Evolutionary conservation across 352 stramenopile species (phyloP), one percentile per base, ranked within the genome.

Genomic region (Globisporangium barbulae): DNA sequence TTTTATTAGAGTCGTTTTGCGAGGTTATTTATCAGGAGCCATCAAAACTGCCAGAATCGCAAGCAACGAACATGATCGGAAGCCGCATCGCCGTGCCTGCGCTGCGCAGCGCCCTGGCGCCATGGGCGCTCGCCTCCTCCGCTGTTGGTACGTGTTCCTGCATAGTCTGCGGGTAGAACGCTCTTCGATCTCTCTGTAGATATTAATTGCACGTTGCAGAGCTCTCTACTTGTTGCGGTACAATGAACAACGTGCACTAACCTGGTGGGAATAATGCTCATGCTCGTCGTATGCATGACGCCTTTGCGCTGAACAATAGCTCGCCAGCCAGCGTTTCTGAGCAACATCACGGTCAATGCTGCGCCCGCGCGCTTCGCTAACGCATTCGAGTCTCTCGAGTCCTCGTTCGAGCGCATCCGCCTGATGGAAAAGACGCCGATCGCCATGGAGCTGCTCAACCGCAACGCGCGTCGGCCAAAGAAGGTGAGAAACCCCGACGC

Each of bases 401-500:
- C 9, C 49, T 75, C 56, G 63, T 86, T 73, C 44, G 71, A 53
- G 70, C 69, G 73, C 55, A 66, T 88, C 58, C 79, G 78, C 54
- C 65, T 79, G 59, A 65, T 85, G 33, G 79, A 90, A 47, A 69
- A 79, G 53, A 73, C 85, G 41, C 63, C 72, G 30, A 74, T 79
- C 41, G 61, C 73, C 57, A 94, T 94, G 83, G 79, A 94, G 65
- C 76, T 91, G 61, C 70, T 94, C 42, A 91, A 91, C 69, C 75
- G 85, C 65, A 94, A 94, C 67, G 84, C 85, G 59, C 83, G 85
- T 57, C 81, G 84, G 31, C 85, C 85, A 25, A 94, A 91, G 75
- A 94, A 94, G 83, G 81, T 90, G 21, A 17, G 30, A 30, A 28
- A 28, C 5, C 42, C 21, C 3, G 19, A 12, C 50, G 2, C 6